Evolutionary conservation across 768 basidiomycete genomes (phyloP), one percentile per base, ranked within the genome.

Genomic region (Leccinum uliginosum): DNA sequence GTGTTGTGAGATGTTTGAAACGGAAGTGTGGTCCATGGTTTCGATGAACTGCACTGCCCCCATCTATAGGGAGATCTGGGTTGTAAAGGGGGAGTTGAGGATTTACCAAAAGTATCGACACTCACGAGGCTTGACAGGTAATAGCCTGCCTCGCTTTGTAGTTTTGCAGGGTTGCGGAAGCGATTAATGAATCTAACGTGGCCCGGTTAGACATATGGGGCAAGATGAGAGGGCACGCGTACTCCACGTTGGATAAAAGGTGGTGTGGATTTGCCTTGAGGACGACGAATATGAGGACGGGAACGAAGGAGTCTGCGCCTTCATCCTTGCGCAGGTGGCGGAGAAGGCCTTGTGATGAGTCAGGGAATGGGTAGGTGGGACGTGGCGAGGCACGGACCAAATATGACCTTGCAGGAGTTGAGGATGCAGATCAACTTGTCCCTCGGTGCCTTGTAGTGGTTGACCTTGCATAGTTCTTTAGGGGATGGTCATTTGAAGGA

Each of bases 381-480:
- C 53, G 52, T 61, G 52, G 62, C 35, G 60, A 47, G 35, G 12
- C 26, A 72, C 88, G 58, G 61, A 94, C 96, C 97, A 66, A 97
- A 98, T 64, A 99, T 98, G 71, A 99, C 93, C 76, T 99, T 99
- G 84, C 95, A 99, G 71, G 86, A 91, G 68, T 99, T 99, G 50
- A 98, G 75, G 38, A 98, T 89, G 72, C 97, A 98, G 54, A 99
- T 98, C 51, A 98, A 77, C 74, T 99, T 99, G 73, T 99, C 97
- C 44, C 97, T 81, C 8, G 97, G 97, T 10, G 97, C 97, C 71
- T 98, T 98, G 78, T 98, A 99, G 69, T 98, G 94, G 66, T 97
- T 98, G 59, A 99, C 88, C 79, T 98, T 98, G 63, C 93, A 72
- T 44, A 99, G 77, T 72, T 99, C 97, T 93, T 66, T 35, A 30